These are phyloP conservation scores for Gliomastix tumulicola DNA, from an alignment of 2,329 filamentous ascomycete genomes.

Conservation along the genomic window DNA sequence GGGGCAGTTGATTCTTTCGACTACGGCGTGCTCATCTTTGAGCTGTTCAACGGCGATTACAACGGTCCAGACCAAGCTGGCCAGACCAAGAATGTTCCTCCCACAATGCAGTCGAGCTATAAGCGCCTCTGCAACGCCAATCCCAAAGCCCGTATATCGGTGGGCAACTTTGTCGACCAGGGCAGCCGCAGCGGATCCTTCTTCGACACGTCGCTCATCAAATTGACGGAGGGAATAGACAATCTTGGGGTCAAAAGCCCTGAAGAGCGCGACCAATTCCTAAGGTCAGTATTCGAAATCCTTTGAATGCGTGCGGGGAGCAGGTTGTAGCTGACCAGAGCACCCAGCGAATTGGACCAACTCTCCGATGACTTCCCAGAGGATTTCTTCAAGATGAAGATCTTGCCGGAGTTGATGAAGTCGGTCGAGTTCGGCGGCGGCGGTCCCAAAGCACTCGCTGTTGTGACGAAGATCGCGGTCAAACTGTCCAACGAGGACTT, in stretches of 20 bases:
- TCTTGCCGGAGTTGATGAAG: constrained; percentile 92
- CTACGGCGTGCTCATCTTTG: constrained; percentile 76
- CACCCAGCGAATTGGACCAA: constrained; percentile 64
- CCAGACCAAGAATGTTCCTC: constrained; percentile 79
- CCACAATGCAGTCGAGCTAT: constrained; percentile 85
- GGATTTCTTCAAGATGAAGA: constrained; percentile 96
- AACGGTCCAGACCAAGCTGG: constrained; percentile 70
- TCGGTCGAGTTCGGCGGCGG: constrained; percentile 98
- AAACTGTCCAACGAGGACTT: constrained; percentile 91
- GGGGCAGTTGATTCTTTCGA: constrained; percentile 83
- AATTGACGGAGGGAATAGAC: constrained; percentile 86
- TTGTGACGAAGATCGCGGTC: constrained; percentile 84
- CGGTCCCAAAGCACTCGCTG: constrained; percentile 79
- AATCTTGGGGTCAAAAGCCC: constrained; percentile 85
- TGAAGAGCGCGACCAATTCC: constrained; percentile 74
- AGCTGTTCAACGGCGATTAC: constrained; percentile 87
- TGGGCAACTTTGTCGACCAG: constrained; percentile 83
- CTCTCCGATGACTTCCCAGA: constrained; percentile 92
- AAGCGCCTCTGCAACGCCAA: constrained; percentile 83
- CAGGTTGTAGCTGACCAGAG: constrained; percentile 24
- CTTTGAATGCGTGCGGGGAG: background rate
- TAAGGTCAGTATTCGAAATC: constrained; percentile 44
- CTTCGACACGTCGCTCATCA: constrained; percentile 89
- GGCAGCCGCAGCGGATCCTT: constrained; percentile 77
- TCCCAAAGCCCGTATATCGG: constrained; percentile 79